Conservation (phyloP, 2,329 filamentous ascomycete species). For the Aspergillus hortae region DNA sequence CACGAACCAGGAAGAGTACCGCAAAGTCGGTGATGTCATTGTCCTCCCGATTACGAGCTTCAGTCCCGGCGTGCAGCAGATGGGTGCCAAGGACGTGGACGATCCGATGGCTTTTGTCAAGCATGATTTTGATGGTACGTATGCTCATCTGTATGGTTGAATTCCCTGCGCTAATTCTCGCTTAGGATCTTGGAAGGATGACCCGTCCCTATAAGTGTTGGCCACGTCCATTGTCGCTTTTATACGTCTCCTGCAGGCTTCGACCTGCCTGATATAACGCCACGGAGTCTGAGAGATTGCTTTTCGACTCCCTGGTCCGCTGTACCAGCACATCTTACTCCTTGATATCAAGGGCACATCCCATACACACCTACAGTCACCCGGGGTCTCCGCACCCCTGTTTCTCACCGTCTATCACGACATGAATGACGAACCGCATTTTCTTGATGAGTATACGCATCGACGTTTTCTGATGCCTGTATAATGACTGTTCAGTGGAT, state of each 20-base stretch:
- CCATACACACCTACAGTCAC: neutral
- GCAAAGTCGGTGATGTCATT: constrained; percentile 89
- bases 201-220: constrained; percentile 27
- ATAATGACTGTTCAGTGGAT: no score
- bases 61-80: constrained; percentile 88
- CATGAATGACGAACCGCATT: neutral
- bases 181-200: constrained; percentile 35
- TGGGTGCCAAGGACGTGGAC: constrained; percentile 83
- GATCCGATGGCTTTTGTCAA: constrained; percentile 97
- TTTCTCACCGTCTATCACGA: neutral
- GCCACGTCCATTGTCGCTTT: neutral
- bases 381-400: no score
- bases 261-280: neutral
- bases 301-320: no score
- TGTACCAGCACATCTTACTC: no score
- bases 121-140: constrained; percentile 85
- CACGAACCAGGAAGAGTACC: constrained; percentile 76
- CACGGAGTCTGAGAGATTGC: no score
- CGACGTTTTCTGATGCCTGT: neutral
- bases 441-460: neutral
- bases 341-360: neutral
- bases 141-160: neutral
- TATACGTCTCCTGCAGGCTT: neutral
- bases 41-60: constrained; percentile 96
- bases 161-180: constrained; percentile 10